Base-by-base conservation (phyloP, 257 asterid species). In the Fraxinus pennsylvanica region DNA sequence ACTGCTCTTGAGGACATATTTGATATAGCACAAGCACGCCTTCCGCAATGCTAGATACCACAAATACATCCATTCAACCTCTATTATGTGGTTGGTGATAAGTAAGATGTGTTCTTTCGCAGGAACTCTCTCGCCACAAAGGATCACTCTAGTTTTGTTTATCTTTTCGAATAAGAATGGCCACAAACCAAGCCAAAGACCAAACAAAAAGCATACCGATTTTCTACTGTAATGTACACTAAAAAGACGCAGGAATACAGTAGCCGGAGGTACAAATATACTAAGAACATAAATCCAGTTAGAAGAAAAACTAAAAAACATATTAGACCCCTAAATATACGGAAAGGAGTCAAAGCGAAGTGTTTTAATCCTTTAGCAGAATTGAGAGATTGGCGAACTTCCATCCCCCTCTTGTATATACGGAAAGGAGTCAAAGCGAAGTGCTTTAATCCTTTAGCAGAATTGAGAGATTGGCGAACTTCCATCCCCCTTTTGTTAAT, bases 31-130 rank as follows among this genome's bases (percentile, higher is more conserved):
- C 57, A 87, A 76, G 72, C 92, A 86, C 71, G 93, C 92, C 84
- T 94, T 94, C 57, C 96, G 79, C 79, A 90, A 83, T 17, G 97
- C 97, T 66, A 94, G 88, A 87, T 94, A 82, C 99, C 97, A 94
- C 78, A 94, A 77, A 83, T 94, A 94, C 97, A 94, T 94, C 99
- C 99, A 94, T 69, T 94, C 99, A 72, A 94, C 98, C 89, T 94
- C 96, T 19, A 97, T 91, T 81, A 94, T 87, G 74, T 94, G 99
- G 84, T 94, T 94, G 76, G 96, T 88, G 38, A 94, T 87, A 27
- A 94, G 76, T 68, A 94, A 68, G 52, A 88, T 91, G 38, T 94
- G 94, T 72, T 94, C 84, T 39, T 85, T 90, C 1, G 84, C 81
- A 0, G 99, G 98, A 79, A 91, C 90, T 73, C 59, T 82, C 57